phyloP scores from a whole-genome alignment of 2,329 filamentous ascomycete species.

The Huntiella abstrusa region DNA sequence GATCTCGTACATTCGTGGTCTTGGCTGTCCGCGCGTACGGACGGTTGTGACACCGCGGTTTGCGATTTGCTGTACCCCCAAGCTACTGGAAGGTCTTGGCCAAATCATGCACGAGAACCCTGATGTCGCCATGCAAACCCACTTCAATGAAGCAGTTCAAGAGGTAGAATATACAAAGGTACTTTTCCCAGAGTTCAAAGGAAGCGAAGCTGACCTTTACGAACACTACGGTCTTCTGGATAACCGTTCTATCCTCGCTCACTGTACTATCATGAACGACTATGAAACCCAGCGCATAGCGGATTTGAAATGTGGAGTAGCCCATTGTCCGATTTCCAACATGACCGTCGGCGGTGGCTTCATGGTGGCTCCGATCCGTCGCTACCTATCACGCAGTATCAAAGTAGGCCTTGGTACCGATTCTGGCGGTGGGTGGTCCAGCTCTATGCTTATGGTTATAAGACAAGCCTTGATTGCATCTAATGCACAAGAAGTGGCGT shows the following conservation, averaged over 20 bases:
- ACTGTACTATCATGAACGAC: conserved; percentile 43
- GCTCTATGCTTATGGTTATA: conserved; percentile 39
- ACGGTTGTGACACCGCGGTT: conserved; percentile 40
- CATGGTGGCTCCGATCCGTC: conserved; percentile 40
- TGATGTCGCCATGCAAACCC: conserved; percentile 41
- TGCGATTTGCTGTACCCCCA: conserved; percentile 38
- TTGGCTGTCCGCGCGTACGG: conserved; percentile 23
- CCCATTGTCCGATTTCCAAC: conserved; percentile 46
- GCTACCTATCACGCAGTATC: conserved; percentile 36
- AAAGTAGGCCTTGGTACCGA: conserved; percentile 51
- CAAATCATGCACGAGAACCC: conserved; percentile 28
- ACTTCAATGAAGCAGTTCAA: conserved; percentile 46
- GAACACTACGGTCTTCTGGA: conserved; percentile 33
- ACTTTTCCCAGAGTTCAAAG: conserved; percentile 34
- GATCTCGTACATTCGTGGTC: conserved; percentile 25
- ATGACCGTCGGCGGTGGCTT: conserved; percentile 43
- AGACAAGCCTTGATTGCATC: conserved; percentile 38
- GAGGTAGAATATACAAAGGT: conserved; percentile 35
- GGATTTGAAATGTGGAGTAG: conserved; percentile 34
- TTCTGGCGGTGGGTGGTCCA: conserved; percentile 42
- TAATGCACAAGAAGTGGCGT: conserved; percentile 26
- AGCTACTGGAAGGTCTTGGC: conserved; percentile 36
- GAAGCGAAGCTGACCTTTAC: conserved; percentile 41
- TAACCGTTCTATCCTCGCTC: conserved; percentile 40
- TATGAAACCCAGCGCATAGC: conserved; percentile 32